These are phyloP conservation scores for Komagataella kurtzmanii DNA, from an alignment of 805 yeast species.

Conservation along the genomic window DNA sequence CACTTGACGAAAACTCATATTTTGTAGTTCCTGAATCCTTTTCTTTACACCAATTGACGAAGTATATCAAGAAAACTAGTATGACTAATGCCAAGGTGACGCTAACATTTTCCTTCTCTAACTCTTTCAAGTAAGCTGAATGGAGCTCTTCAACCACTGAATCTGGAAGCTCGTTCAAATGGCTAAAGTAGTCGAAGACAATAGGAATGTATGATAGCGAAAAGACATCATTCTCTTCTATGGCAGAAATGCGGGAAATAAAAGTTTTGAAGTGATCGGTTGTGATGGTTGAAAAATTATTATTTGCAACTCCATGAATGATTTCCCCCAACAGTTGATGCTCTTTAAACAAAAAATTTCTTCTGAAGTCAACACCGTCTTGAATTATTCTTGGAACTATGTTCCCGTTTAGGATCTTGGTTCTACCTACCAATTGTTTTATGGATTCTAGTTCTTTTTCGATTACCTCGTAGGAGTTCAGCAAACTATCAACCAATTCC, in stretches of 20 bases:
- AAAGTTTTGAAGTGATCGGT: constrained; percentile 23
- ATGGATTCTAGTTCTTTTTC: constrained; percentile 43
- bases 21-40: constrained; percentile 25
- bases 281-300: constrained; percentile 17
- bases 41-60: constrained; percentile 56
- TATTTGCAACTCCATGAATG: constrained; percentile 34
- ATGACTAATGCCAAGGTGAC: constrained; percentile 37
- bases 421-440: constrained; percentile 35
- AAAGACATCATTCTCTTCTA: constrained; percentile 50
- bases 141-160: constrained; percentile 24
- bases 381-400: constrained; percentile 25
- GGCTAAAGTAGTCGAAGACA: constrained; percentile 29
- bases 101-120: constrained; percentile 25
- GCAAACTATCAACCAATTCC: constrained; percentile 24
- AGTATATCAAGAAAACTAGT: constrained; percentile 38
- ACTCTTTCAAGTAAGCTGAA: constrained; percentile 19
- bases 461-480: constrained; percentile 43
- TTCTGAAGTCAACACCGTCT: constrained; percentile 39
- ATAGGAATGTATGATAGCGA: constrained; percentile 54
- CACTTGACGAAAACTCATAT: constrained; percentile 40
- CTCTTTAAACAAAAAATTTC: constrained; percentile 47
- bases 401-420: constrained; percentile 39
- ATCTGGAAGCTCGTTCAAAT: constrained; percentile 20
- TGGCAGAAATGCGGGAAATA: constrained; percentile 28
- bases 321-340: constrained; percentile 66